These are phyloP conservation scores for Lactarius tabidus DNA, from an alignment of 768 basidiomycete genomes.

Conservation along the genomic window DNA sequence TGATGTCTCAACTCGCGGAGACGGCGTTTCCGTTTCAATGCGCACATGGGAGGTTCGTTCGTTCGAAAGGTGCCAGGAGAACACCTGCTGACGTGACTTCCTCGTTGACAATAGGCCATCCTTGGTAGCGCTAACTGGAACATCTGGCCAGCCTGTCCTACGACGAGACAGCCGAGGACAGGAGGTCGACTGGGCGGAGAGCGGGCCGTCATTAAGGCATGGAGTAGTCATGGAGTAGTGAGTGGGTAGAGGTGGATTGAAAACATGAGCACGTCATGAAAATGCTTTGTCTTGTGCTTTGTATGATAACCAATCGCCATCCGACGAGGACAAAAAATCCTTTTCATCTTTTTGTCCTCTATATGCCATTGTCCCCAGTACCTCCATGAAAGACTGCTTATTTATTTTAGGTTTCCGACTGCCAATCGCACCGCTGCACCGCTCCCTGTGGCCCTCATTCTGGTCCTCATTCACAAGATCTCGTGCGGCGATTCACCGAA, in stretches of 20 bases:
- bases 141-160: conserved; percentile 23
- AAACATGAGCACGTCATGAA: neutral
- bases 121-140: conserved; percentile 45
- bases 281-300: neutral
- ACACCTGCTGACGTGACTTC: conserved; percentile 9
- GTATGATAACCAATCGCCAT: no score
- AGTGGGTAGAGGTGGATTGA: neutral
- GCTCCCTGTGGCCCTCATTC: no score
- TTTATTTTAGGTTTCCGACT: no score
- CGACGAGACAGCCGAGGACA: neutral
- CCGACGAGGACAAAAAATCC: no score
- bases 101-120: conserved; percentile 42
- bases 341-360: no score
- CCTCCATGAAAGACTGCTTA: no score
- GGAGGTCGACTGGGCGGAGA: conserved; percentile 15
- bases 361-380: no score
- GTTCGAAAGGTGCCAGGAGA: neutral
- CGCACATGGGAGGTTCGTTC: conserved; percentile 80
- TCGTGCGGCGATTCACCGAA: neutral
- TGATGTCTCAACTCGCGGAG: conserved; percentile 62
- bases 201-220: conserved; percentile 9
- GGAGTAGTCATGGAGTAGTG: neutral
- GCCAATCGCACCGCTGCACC: no score
- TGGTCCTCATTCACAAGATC: no score
- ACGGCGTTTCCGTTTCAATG: conserved; percentile 92